Base-by-base conservation (phyloP, 2,329 filamentous ascomycete species). In the Hypoxylon sp. region DNA sequence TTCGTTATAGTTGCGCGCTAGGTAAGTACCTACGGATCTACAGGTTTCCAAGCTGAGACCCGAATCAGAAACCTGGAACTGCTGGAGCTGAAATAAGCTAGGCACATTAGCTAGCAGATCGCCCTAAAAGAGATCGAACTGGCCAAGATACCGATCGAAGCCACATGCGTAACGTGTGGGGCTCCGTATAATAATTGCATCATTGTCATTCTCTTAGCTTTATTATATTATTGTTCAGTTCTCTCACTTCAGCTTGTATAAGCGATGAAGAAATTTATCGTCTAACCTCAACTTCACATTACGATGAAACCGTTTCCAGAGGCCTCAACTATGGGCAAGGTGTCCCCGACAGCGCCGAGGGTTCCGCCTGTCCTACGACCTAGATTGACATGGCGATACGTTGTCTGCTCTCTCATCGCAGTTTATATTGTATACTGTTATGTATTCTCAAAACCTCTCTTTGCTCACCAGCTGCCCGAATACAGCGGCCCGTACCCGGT, bases 401-500 rank as follows among this genome's bases (percentile, higher is more conserved):
- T 79, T 18, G 50, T 75, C 12, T 76, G 71, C 18, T 67, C 72
- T 0, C 40, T 75, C 2, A 62, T 76, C 32, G 64, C 68, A 1
- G 40, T 75, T 4, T 83, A 83, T 56, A 62, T 79, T 3, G 45
- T 81, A 28, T 79, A 80, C 61, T 82, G 80, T 65, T 75, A 78
- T 52, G 4, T 82, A 46, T 76, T 77, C 40, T 76, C 77, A 32
- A 71, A 76, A 18, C 82, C 81, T 3, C 75, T 83, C 14, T 78
- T 85, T 61, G 80, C 81, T 0, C 80, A 79, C 22, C 76, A 76
- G 2, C 72, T 85, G 5, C 83, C 83, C 1, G 61, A 72, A 18
- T 83, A 83, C 69, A 79, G 78, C 8, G 83, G 83, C 0, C 77
- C 78, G 0, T 78, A 83, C 60, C 73, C 75, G 3, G 83, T 85